A percentile compares a stretch with the other conserved stretches of the same genome.
Evolutionary conservation across 202 grass and related monocot species (phyloP).

Genomic region (Bolboschoenoplectus hybrid): DNA sequence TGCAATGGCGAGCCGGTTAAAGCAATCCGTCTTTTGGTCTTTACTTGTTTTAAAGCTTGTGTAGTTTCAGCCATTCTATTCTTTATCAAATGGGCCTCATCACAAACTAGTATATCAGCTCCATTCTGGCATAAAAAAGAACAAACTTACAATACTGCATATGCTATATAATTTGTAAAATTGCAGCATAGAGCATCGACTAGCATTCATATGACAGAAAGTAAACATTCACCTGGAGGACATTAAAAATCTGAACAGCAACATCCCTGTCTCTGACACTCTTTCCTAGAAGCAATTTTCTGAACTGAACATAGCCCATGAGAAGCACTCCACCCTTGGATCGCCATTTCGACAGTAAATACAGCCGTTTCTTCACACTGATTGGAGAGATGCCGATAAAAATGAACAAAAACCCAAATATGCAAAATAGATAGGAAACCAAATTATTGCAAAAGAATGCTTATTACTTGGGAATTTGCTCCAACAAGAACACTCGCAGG

Average conservation of each 20-base stretch:
- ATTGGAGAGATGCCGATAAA: slow-evolving; percentile 33
- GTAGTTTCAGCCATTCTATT: slow-evolving; percentile 92
- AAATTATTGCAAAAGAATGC: slow-evolving; percentile 29
- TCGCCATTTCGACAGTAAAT: slow-evolving; percentile 86
- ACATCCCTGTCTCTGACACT: slow-evolving; percentile 67
- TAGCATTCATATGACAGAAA: slow-evolving; percentile 27
- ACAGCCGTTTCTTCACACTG: slow-evolving; percentile 66
- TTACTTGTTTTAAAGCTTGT: slow-evolving; percentile 90
- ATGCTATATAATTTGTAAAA: slow-evolving; percentile 12
- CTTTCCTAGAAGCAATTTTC: slow-evolving; percentile 87
- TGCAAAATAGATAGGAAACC: slow-evolving; percentile 14
- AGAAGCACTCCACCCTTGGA: slow-evolving; percentile 87
- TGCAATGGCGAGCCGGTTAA: slow-evolving; percentile 96
- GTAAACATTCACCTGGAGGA: slow-evolving; percentile 65
- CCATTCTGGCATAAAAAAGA: slow-evolving; percentile 58
- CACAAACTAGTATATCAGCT: slow-evolving; percentile 97
- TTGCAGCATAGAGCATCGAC: slow-evolving; percentile 31
- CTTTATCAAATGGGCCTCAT: slow-evolving; percentile 99
- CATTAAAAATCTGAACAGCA: slow-evolving; percentile 72
- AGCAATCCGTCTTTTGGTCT: slow-evolving; percentile 92
- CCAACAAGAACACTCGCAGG: slow-evolving; percentile 81
- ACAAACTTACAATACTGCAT: slow-evolving; percentile 39
- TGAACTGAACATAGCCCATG: slow-evolving; percentile 94
- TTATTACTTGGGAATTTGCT: slow-evolving; percentile 78
- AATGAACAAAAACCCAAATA: slow-evolving; percentile 18